Evolutionary conservation across 2,329 filamentous ascomycete species (phyloP).

Genomic region (Berkeleyomyces rouxiae): DNA sequence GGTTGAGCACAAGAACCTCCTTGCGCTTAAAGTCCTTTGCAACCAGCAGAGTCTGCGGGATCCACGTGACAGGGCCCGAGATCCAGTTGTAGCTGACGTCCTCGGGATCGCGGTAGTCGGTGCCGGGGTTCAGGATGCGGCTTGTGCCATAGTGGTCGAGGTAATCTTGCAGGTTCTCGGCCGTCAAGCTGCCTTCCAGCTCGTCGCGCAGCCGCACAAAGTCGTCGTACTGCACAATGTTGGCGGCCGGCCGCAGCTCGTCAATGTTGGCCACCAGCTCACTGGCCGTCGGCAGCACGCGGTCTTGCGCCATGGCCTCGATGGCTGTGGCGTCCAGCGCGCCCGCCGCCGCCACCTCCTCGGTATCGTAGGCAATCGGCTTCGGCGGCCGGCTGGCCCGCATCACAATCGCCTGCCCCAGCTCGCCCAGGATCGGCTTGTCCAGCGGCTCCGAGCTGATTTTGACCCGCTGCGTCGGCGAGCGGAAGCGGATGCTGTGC

Average conservation of each 20-base stretch:
- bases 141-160: constrained; percentile 16
- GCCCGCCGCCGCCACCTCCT: constrained; percentile 10
- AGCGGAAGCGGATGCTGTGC: not conserved
- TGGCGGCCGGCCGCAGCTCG: constrained; percentile 28
- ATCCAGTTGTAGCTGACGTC: constrained; percentile 27
- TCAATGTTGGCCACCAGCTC: constrained; percentile 32
- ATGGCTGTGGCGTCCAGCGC: constrained; percentile 19
- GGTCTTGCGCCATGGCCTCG: constrained; percentile 19
- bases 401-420: constrained; percentile 32
- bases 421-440: constrained; percentile 22
- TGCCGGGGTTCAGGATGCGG: constrained; percentile 2
- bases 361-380: not conserved
- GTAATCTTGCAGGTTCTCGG: constrained; percentile 29
- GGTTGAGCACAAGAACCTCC: constrained; percentile 23
- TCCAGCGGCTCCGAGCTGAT: constrained; percentile 16
- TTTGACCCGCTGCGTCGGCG: constrained; percentile 5
- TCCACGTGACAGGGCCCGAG: constrained; percentile 26
- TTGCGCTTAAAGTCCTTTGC: constrained; percentile 20
- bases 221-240: constrained; percentile 23
- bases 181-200: constrained; percentile 31
- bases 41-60: constrained; percentile 18
- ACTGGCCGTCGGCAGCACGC: constrained; percentile 18
- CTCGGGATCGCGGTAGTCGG: constrained; percentile 5
- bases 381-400: constrained; percentile 18
- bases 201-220: constrained; percentile 26